Evolutionary conservation across 257 asterid species (phyloP).

Genomic region (Scutellaria galericulata): DNA sequence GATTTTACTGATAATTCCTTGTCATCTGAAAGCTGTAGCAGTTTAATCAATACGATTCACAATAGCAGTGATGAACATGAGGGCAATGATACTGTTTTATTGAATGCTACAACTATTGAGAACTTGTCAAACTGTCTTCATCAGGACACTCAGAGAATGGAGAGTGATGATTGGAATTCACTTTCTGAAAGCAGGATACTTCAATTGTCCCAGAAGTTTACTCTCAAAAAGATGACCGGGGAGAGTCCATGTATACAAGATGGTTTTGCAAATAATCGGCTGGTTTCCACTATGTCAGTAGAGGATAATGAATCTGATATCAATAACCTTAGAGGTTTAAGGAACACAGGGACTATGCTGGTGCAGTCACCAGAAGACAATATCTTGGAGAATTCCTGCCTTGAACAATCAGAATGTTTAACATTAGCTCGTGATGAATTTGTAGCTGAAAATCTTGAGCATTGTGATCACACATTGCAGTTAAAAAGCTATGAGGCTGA

Average conservation of each 20-base stretch:
- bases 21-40: constrained; percentile 37
- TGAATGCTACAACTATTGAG: constrained; percentile 31
- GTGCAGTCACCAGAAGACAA: constrained; percentile 40
- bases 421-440: constrained; percentile 39
- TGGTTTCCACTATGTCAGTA: constrained; percentile 28
- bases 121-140: constrained; percentile 34
- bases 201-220: constrained; percentile 41
- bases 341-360: constrained; percentile 32
- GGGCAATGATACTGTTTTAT: constrained; percentile 23
- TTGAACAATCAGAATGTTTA: constrained; percentile 36
- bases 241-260: constrained; percentile 34
- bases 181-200: constrained; percentile 32
- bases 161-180: constrained; percentile 35
- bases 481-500: constrained; percentile 34
- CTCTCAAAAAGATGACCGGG: constrained; percentile 34
- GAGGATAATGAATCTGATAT: constrained; percentile 36
- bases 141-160: constrained; percentile 39
- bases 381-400: constrained; percentile 34
- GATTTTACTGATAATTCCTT: constrained; percentile 30
- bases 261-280: constrained; percentile 33
- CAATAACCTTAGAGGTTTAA: constrained; percentile 28
- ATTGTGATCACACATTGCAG: constrained; percentile 27
- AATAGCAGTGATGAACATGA: constrained; percentile 33
- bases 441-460: constrained; percentile 37
- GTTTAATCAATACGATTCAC: constrained; percentile 29